A percentile compares a stretch with the other conserved stretches of the same genome.
Conservation (phyloP, 345 rosid genomes). For the Eucalyptus guilfoylei region DNA sequence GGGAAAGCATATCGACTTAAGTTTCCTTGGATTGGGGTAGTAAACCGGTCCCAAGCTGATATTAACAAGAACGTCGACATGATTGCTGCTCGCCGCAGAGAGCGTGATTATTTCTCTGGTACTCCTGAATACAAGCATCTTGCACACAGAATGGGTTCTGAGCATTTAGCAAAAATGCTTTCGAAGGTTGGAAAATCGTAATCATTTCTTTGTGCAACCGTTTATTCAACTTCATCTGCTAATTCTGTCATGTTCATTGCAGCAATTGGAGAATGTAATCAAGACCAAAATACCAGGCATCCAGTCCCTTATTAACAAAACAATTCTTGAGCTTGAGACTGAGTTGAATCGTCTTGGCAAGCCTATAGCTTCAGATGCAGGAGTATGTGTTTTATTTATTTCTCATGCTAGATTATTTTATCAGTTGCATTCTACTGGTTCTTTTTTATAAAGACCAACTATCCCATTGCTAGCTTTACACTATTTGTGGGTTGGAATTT, state of each 20-base stretch:
- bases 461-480: not conserved
- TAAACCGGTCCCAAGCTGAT: conserved; percentile 98
- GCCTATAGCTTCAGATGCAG: conserved; percentile 98
- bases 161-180: conserved; percentile 90
- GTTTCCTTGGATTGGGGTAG: conserved; percentile 98
- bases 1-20: conserved; percentile 83
- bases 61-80: conserved; percentile 95
- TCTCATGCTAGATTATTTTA: not conserved
- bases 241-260: conserved; percentile 1
- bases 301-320: conserved; percentile 92
- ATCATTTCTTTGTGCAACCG: not conserved
- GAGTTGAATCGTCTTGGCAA: conserved; percentile 94
- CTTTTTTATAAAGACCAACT: not conserved
- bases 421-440: not conserved
- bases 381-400: conserved; percentile 38
- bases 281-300: conserved; percentile 93
- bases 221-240: not conserved
- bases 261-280: conserved; percentile 98
- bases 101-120: conserved; percentile 83
- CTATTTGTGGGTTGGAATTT: not conserved
- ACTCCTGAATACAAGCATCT: conserved; percentile 96
- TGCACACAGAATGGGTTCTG: conserved; percentile 95
- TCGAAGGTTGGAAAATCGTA: conserved; percentile 47
- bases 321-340: conserved; percentile 70
- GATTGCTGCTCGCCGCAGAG: conserved; percentile 96